Evolutionary conservation across 2,329 filamentous ascomycete genomes (phyloP).

Genomic region (Colletotrichum camelliae): DNA sequence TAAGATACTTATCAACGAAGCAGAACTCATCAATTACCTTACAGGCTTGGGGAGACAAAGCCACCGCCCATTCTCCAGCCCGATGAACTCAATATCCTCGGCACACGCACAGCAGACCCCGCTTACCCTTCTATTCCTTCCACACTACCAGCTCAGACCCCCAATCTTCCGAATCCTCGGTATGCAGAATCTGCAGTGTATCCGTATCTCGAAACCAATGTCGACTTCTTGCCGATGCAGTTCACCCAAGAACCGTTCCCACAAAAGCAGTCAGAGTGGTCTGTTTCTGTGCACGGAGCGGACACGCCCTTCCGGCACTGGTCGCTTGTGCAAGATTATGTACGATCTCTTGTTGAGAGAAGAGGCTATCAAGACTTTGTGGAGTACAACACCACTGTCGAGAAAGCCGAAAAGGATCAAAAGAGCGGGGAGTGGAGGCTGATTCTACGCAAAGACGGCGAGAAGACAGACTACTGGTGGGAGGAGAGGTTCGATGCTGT

Average conservation of each 20-base stretch:
- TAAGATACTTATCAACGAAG: background rate
- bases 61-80: slow-evolving; percentile 38
- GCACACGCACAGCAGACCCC: slow-evolving; percentile 53
- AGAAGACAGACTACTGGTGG: slow-evolving; percentile 63
- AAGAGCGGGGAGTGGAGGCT: slow-evolving; percentile 53
- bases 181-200: slow-evolving; percentile 66
- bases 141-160: slow-evolving; percentile 49
- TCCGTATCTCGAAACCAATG: slow-evolving; percentile 68
- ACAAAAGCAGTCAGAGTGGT: slow-evolving; percentile 30
- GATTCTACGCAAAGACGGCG: slow-evolving; percentile 49
- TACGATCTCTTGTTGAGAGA: slow-evolving; percentile 55
- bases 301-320: slow-evolving; percentile 68
- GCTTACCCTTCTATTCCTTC: slow-evolving; percentile 49
- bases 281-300: slow-evolving; percentile 49
- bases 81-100: slow-evolving; percentile 50
- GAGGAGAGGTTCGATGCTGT: slow-evolving; percentile 66
- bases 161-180: slow-evolving; percentile 50
- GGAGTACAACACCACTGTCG: slow-evolving; percentile 65
- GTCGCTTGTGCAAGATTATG: slow-evolving; percentile 58
- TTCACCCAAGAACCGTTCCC: slow-evolving; percentile 64
- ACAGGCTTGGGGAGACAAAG: slow-evolving; percentile 46
- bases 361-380: slow-evolving; percentile 59
- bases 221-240: slow-evolving; percentile 63
- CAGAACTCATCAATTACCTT: background rate
- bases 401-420: slow-evolving; percentile 56